phyloP scores from a whole-genome alignment of 2,329 filamentous ascomycete genomes.

The Knufia fluminis region DNA sequence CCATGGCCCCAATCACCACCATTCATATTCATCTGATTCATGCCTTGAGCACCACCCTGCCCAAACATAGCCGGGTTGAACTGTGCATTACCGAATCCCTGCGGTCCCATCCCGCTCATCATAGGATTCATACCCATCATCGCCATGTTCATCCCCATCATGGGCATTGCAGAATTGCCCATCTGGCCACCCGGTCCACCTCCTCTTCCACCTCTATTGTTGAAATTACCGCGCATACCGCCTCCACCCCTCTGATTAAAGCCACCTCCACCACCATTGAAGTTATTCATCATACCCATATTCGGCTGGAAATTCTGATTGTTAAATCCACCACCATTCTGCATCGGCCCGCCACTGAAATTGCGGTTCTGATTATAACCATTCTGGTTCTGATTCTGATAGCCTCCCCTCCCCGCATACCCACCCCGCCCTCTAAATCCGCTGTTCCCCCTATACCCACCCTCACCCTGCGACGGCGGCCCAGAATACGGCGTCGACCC shows the following conservation, averaged over 20 bases:
- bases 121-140: slow-evolving; percentile 10
- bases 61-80: slow-evolving; percentile 69
- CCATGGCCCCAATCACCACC: slow-evolving; percentile 64
- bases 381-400: slow-evolving; percentile 32
- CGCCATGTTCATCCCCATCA: slow-evolving; percentile 41
- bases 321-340: slow-evolving; percentile 31
- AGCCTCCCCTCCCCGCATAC: slow-evolving; percentile 27
- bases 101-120: slow-evolving; percentile 9
- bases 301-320: slow-evolving; percentile 43
- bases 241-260: slow-evolving; percentile 44
- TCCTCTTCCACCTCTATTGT: slow-evolving; percentile 51
- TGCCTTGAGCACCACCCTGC: slow-evolving; percentile 30
- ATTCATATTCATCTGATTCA: slow-evolving; percentile 10
- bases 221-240: slow-evolving; percentile 36
- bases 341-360: slow-evolving; percentile 37
- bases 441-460: slow-evolving; percentile 40
- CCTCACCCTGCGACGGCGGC: slow-evolving; percentile 32
- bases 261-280: slow-evolving; percentile 43
- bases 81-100: slow-evolving; percentile 25
- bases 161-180: slow-evolving; percentile 44
- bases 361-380: slow-evolving; percentile 39
- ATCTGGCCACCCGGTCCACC: slow-evolving; percentile 46
- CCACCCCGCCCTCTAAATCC: slow-evolving; percentile 44
- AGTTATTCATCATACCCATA: slow-evolving; percentile 45
- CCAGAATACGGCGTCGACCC: slow-evolving; percentile 31